Evolutionary conservation across 1,139 yeast species (phyloP).

Genomic region (Debaryomycetaceae sp.): DNA sequence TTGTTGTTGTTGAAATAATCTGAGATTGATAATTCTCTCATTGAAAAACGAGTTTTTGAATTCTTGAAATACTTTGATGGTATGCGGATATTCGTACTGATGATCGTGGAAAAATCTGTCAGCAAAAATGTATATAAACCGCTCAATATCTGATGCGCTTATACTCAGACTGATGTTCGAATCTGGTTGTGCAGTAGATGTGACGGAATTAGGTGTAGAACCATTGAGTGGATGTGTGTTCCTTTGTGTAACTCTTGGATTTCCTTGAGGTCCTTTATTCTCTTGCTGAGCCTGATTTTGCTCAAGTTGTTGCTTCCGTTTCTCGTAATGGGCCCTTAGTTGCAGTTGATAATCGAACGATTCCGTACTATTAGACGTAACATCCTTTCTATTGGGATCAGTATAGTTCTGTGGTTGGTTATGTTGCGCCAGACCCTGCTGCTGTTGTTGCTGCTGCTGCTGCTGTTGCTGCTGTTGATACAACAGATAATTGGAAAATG

Average conservation of each 20-base stretch:
- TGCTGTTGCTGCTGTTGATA: slow-evolving; percentile 15
- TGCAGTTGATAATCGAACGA: slow-evolving; percentile 24
- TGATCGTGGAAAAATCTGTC: slow-evolving; percentile 46
- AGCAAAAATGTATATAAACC: slow-evolving; percentile 47
- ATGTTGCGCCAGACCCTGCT: slow-evolving; percentile 4
- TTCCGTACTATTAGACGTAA: slow-evolving; percentile 3
- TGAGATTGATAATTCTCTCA: slow-evolving; percentile 40
- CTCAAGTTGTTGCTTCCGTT: slow-evolving; percentile 14
- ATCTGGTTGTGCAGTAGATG: slow-evolving; percentile 9
- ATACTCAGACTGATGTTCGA: slow-evolving; percentile 13
- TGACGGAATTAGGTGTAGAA: background rate
- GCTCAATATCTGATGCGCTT: slow-evolving; percentile 44
- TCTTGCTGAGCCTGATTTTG: slow-evolving; percentile 5
- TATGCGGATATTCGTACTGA: slow-evolving; percentile 46
- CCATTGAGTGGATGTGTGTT: slow-evolving; percentile 1
- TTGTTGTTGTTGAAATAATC: slow-evolving; percentile 24
- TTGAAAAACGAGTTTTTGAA: slow-evolving; percentile 50
- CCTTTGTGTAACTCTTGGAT: slow-evolving; percentile 7
- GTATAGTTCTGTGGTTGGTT: slow-evolving; percentile 4
- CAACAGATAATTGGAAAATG: slow-evolving; percentile 12
- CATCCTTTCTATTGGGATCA: slow-evolving; percentile 3
- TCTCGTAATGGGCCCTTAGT: slow-evolving; percentile 24
- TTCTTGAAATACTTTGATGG: slow-evolving; percentile 46
- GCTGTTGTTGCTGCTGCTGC: slow-evolving; percentile 9
- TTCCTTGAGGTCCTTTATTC: slow-evolving; percentile 10